Base-by-base conservation (phyloP, 306 rosid species). In the Citrullus colocynthis region DNA sequence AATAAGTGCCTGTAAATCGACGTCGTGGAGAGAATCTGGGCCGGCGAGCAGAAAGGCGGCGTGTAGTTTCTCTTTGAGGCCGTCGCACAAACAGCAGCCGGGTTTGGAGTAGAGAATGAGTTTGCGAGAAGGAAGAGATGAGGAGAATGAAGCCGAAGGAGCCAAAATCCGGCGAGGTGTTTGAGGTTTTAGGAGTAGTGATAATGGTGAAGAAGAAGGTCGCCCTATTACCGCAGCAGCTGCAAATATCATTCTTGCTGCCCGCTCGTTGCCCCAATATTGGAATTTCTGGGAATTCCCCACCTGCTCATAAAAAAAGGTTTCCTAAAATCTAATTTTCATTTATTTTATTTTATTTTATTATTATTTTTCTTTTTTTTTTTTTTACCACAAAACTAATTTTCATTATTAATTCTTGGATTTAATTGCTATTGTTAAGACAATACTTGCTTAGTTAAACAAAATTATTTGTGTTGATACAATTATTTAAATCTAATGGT, bases 11-110 rank as follows among this genome's bases (percentile, higher is more conserved):
- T 86, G 89, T 6, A 96, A 86, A 78, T 91, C 79, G 9, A 92
- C 87, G 80, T 89, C 89, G 85, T 82, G 82, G 58, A 96, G 91
- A 55, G 99, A 87, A 75, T 91, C 88, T 6, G 96, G 89, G 28
- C 85, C 96, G 12, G 89, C 65, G 51, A 89, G 81, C 36, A 82
- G 82, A 84, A 92, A 88, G 2, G 97, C 97, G 9, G 93, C 85
- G 34, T 91, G 93, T 73, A 96, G 99, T 83, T 96, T 96, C 21
- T 92, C 98, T 88, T 96, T 92, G 85, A 96, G 98, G 54, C 96
- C 99, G 74, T 92, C 96, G 87, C 99, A 96, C 89, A 96, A 86
- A 84, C 99, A 92, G 91, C 99, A 92, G 28, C 89, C 97, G 66
- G 97, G 96, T 82, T 92, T 96, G 0, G 96, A 96, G 90, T 96